These are phyloP conservation scores for Sindora glabra DNA, from an alignment of 306 rosid species.

Conservation along the genomic window DNA sequence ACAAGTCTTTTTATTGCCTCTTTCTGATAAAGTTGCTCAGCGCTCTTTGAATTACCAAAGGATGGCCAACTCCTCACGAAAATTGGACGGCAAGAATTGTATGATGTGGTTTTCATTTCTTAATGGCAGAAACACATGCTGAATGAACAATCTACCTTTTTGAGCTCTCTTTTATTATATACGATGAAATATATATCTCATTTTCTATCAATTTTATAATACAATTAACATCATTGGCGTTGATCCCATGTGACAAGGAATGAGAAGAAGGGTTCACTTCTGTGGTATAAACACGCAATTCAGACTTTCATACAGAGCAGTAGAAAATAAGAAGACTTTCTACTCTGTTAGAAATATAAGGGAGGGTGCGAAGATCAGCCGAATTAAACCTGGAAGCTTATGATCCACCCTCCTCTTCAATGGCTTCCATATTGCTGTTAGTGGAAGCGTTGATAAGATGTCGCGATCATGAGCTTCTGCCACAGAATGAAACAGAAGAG, in stretches of 20 bases:
- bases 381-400: background rate
- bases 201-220: no score
- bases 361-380: no score
- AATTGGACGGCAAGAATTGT: constrained; percentile 2
- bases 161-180: background rate
- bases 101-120: constrained; percentile 11
- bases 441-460: constrained; percentile 27
- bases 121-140: background rate
- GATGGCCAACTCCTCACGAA: constrained; percentile 9
- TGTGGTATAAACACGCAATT: no score
- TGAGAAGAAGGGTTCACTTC: no score
- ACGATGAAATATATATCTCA: no score
- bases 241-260: no score
- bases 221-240: no score
- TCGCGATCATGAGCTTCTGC: constrained; percentile 6
- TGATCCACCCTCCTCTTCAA: background rate
- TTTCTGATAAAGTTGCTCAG: constrained; percentile 20
- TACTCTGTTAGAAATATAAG: no score
- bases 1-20: background rate
- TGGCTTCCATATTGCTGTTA: constrained; percentile 44
- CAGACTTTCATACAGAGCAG: no score
- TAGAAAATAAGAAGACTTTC: no score
- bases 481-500: background rate
- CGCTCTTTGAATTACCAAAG: constrained; percentile 19
- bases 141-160: constrained; percentile 8